Evolutionary conservation across 2,329 filamentous ascomycete genomes (phyloP).

Genomic region (Claviceps africana): DNA sequence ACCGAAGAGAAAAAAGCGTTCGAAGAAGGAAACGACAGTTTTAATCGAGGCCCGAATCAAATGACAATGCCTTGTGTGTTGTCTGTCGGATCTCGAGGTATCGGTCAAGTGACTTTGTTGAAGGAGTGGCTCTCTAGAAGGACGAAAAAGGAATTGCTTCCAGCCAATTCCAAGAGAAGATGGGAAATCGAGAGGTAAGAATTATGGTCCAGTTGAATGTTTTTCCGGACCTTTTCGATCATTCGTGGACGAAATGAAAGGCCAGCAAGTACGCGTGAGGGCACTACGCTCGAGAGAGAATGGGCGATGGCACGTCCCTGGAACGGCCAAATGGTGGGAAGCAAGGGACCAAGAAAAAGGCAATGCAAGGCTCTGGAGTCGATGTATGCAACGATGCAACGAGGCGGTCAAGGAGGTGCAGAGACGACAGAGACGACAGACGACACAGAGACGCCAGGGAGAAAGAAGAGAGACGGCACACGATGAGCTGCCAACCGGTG

Average conservation of each 20-base stretch:
- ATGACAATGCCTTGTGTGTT: neutral
- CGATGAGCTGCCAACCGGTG: constrained; percentile 3
- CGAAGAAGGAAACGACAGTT: constrained; percentile 21
- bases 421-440: constrained; percentile 7
- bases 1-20: constrained; percentile 23
- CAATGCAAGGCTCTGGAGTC: constrained; percentile 9
- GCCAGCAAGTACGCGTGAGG: constrained; percentile 4
- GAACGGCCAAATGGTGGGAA: constrained; percentile 7
- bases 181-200: constrained; percentile 9
- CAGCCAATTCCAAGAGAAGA: constrained; percentile 19
- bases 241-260: neutral
- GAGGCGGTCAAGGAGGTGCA: constrained; percentile 11
- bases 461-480: constrained; percentile 8
- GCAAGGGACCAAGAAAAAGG: constrained; percentile 10
- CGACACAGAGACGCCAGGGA: constrained; percentile 10
- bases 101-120: constrained; percentile 1
- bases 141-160: constrained; percentile 16
- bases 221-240: neutral
- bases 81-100: neutral
- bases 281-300: constrained; percentile 16
- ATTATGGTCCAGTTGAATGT: neutral
- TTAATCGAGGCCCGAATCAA: constrained; percentile 14
- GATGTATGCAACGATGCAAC: constrained; percentile 14
- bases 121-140: constrained; percentile 17
- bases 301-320: constrained; percentile 13